Evolutionary conservation across 2,329 filamentous ascomycete species (phyloP).

Genomic region (Eutypella sp.): DNA sequence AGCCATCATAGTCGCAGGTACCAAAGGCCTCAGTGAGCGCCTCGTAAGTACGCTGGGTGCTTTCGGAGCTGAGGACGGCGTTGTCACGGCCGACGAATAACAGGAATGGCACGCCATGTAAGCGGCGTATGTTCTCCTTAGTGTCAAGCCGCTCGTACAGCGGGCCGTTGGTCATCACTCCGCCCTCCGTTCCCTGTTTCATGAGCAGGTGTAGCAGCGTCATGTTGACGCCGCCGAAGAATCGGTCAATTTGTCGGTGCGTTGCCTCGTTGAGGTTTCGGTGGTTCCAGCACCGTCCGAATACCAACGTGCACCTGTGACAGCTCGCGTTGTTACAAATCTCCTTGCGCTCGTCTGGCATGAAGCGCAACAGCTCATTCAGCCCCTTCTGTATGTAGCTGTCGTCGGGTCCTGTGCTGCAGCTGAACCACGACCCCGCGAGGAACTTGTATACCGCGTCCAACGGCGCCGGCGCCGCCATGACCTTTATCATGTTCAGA

Average conservation of each 20-base stretch:
- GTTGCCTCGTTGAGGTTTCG: slow-evolving; percentile 61
- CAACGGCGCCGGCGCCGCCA: slow-evolving; percentile 41
- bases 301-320: slow-evolving; percentile 55
- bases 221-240: slow-evolving; percentile 61
- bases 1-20: slow-evolving; percentile 22
- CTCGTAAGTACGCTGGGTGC: slow-evolving; percentile 50
- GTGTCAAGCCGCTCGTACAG: slow-evolving; percentile 43
- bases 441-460: slow-evolving; percentile 43
- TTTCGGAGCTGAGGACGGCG: slow-evolving; percentile 48
- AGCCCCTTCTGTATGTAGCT: slow-evolving; percentile 43
- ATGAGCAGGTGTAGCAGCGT: slow-evolving; percentile 51
- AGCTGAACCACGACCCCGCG: slow-evolving; percentile 52
- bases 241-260: slow-evolving; percentile 55
- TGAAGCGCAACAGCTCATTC: slow-evolving; percentile 54
- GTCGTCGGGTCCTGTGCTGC: slow-evolving; percentile 42
- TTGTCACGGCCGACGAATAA: slow-evolving; percentile 54
- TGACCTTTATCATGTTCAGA: slow-evolving; percentile 52
- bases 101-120: slow-evolving; percentile 50
- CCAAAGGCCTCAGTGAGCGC: slow-evolving; percentile 48
- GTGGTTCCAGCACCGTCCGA: slow-evolving; percentile 62
- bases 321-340: slow-evolving; percentile 58
- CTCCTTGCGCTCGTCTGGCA: slow-evolving; percentile 50
- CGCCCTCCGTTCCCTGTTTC: slow-evolving; percentile 46
- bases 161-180: slow-evolving; percentile 48
- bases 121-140: slow-evolving; percentile 41